These are phyloP conservation scores for Amaranthus palmeri DNA, from an alignment of 148 eudicot genomes.

Conservation along the genomic window DNA sequence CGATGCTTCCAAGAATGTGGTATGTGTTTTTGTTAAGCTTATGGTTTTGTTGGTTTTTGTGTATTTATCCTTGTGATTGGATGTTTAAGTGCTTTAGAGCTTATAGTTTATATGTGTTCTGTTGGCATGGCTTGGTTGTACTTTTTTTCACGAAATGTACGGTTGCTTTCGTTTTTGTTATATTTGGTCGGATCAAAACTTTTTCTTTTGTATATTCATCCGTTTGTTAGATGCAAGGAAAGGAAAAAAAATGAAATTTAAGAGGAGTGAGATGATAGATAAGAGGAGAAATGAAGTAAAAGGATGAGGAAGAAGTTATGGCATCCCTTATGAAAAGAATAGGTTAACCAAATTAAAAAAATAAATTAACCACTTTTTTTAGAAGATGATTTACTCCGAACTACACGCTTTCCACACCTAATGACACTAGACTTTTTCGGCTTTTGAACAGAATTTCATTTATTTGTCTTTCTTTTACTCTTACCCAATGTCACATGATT, in stretches of 20 bases:
- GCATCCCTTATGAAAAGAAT: too few relatives aligned
- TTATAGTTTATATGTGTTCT: background rate
- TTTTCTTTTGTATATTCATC: too few relatives aligned
- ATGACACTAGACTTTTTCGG: constrained; percentile 2
- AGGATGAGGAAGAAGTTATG: too few relatives aligned
- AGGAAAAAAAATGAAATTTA: too few relatives aligned
- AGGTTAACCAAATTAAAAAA: background rate
- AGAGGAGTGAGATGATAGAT: too few relatives aligned
- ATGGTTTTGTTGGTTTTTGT: background rate
- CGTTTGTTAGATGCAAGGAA: too few relatives aligned
- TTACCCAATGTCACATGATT: background rate
- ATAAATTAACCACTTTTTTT: background rate
- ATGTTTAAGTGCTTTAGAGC: background rate
- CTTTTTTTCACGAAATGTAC: background rate
- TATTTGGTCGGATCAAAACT: too few relatives aligned
- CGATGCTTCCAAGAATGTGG: background rate
- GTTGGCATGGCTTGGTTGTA: background rate
- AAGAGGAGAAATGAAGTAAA: too few relatives aligned
- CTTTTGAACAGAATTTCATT: background rate
- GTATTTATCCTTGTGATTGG: background rate
- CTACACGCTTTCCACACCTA: background rate
- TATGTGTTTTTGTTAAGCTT: background rate
- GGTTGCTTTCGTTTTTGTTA: background rate
- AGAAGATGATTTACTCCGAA: background rate
- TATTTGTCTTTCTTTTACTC: constrained; percentile 1